These are phyloP conservation scores for Ophiostoma populinum DNA, from an alignment of 2,329 filamentous ascomycete species.

Conservation along the genomic window DNA sequence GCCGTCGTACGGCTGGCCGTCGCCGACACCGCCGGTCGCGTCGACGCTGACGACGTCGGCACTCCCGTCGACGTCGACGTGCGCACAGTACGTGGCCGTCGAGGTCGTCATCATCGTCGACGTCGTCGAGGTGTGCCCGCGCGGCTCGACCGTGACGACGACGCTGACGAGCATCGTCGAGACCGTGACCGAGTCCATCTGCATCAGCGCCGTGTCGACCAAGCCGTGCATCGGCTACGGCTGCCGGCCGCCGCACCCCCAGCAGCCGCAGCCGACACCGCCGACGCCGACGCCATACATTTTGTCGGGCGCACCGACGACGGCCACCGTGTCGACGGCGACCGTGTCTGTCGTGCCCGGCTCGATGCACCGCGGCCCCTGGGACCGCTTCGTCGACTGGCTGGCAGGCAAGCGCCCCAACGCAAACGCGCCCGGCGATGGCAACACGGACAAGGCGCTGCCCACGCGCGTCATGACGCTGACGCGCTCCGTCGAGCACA, in stretches of 20 bases:
- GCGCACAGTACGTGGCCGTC: slow-evolving; percentile 5
- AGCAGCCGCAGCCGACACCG: background rate
- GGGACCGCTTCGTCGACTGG: background rate
- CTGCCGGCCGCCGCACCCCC: too few relatives aligned
- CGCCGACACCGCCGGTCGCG: background rate
- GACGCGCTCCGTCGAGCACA: background rate
- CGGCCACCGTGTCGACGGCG: background rate
- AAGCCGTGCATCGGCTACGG: slow-evolving; percentile 6
- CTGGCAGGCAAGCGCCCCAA: background rate
- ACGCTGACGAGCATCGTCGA: slow-evolving; percentile 5
- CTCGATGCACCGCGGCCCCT: too few relatives aligned
- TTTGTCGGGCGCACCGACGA: background rate
- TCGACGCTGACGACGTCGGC: background rate
- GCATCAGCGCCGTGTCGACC: background rate
- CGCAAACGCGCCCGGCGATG: background rate
- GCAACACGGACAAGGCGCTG: background rate
- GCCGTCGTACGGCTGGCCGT: too few relatives aligned
- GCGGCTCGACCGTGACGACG: background rate
- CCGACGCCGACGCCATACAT: background rate
- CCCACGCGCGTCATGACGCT: background rate
- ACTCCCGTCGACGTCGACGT: background rate
- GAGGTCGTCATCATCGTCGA: slow-evolving; percentile 8
- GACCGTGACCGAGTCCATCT: slow-evolving; percentile 5
- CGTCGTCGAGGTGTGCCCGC: slow-evolving; percentile 7
- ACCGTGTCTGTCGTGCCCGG: too few relatives aligned